Base-by-base conservation (phyloP, 169 alveolate genomes). In the Plasmodium cynomolgi region DNA sequence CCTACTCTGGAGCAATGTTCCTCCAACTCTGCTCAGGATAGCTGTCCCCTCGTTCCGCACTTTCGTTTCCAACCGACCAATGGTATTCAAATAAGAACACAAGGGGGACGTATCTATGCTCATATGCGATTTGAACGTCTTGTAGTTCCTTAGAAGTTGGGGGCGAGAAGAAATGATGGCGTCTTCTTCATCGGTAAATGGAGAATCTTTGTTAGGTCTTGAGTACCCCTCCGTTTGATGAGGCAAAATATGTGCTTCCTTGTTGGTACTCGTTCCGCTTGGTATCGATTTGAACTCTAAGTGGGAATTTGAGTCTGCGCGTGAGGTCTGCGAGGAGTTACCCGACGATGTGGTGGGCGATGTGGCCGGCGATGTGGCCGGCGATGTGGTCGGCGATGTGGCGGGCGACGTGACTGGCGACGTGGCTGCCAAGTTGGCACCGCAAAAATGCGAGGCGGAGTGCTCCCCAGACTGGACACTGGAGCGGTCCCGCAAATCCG, bases 241-340 rank as follows among this genome's bases (percentile, higher is more conserved):
- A 62, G 33, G 29, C 75, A 26, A 62, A 26, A 6, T 62, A 0
- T 26, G 13, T 62, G 75, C 3, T 20, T 47, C 56, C 9, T 17
- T 34, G 37, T 15, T 73, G 75, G n/a, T 13, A 41, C 56, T 84
- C 29, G 83, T 41, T 84, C 54, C 92, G 54, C 83, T 73, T 20
- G 20, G 34, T 29, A 72, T 31, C 11, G 68, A 50, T 20, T 50
- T 50, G 41, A 13, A 31, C 23, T 47, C 77, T 20, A 74, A 85
- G 41, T 72, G 79, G 8, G 71, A 23, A 50, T 74, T 85, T 13
- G 93, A 50, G 41, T 68, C 81, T n/a, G 23, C 62, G 23, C 44
- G 41, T 8, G 75, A 74, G 15, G 29, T 62, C 33, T n/a, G 8
- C 34, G 34, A 23, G 15, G 75, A 62, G 2, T 5, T 62, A 3